Conservation (phyloP, 352 stramenopile genomes). For the Pythium utonaiense region DNA sequence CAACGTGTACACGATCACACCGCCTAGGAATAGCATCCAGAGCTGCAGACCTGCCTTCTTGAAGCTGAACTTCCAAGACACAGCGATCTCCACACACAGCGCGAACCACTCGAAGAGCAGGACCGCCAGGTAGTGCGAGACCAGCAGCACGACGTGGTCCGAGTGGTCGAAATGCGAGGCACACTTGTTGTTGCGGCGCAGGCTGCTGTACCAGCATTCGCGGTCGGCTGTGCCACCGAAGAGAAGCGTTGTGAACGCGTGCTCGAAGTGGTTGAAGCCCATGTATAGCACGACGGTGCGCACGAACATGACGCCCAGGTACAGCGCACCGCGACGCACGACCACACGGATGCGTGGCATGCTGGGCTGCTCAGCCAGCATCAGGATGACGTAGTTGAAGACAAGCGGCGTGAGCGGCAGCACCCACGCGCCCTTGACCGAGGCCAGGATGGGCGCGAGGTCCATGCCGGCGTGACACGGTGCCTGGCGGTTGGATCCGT, state of each 20-base stretch:
- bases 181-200: conserved; percentile 54
- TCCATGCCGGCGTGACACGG: conserved; percentile 74
- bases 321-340: conserved; percentile 53
- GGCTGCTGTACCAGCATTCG: conserved; percentile 56
- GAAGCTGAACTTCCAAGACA: conserved; percentile 21
- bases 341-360: conserved; percentile 50
- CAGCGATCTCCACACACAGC: conserved; percentile 39
- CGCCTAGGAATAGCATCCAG: conserved; percentile 42
- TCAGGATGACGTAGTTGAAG: conserved; percentile 70
- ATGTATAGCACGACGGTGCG: conserved; percentile 70
- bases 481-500: conserved; percentile 17
- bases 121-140: conserved; percentile 70
- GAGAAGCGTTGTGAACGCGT: conserved; percentile 34
- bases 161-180: conserved; percentile 65
- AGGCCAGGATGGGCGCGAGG: conserved; percentile 43
- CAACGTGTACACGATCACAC: conserved; percentile 45
- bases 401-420: conserved; percentile 54
- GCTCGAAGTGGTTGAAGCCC: conserved; percentile 50
- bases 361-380: conserved; percentile 46
- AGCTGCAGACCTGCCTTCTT: conserved; percentile 47
- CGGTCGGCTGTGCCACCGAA: conserved; percentile 24
- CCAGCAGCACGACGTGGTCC: conserved; percentile 74
- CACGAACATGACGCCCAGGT: conserved; percentile 56
- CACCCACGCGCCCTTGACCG: conserved; percentile 55
- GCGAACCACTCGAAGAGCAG: conserved; percentile 76